Evolutionary conservation across 1,284 basidiomycete genomes (phyloP).

Genomic region (Apiotrichum sp.): DNA sequence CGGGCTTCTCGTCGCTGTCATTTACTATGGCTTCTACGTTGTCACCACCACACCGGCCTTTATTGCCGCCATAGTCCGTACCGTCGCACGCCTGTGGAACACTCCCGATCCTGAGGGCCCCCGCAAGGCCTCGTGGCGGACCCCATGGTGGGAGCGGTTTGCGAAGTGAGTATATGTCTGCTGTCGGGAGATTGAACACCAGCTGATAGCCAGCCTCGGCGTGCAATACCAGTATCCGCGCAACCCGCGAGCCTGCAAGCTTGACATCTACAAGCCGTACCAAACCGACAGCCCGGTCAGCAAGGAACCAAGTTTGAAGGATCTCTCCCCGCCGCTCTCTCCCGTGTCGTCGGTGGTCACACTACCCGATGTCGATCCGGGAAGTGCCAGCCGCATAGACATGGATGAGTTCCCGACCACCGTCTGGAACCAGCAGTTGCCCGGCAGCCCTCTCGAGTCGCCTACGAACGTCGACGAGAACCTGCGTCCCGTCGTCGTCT

Average conservation of each 20-base stretch:
- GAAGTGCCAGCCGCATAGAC: conserved; percentile 7
- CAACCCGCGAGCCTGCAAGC: conserved; percentile 2
- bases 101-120: neutral
- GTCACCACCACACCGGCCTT: conserved; percentile 5
- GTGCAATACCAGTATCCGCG: conserved; percentile 9
- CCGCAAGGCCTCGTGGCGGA: neutral
- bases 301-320: neutral
- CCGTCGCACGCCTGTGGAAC: conserved; percentile 6
- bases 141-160: conserved; percentile 13
- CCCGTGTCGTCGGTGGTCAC: conserved; percentile 10
- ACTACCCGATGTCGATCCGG: conserved; percentile 14
- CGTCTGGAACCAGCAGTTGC: conserved; percentile 12
- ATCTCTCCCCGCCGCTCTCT: conserved; percentile 3
- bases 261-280: conserved; percentile 14
- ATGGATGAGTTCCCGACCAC: conserved; percentile 9
- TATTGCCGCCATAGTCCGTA: conserved; percentile 3
- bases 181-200: neutral
- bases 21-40: conserved; percentile 10
- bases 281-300: neutral
- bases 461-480: neutral
- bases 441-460: conserved; percentile 10
- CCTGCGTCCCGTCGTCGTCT: conserved; percentile 19
- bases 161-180: conserved; percentile 3
- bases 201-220: conserved; percentile 7
- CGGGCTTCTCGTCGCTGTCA: conserved; percentile 16